These are phyloP conservation scores for Lentinula edodes DNA, from an alignment of 768 basidiomycete species.

Conservation along the genomic window DNA sequence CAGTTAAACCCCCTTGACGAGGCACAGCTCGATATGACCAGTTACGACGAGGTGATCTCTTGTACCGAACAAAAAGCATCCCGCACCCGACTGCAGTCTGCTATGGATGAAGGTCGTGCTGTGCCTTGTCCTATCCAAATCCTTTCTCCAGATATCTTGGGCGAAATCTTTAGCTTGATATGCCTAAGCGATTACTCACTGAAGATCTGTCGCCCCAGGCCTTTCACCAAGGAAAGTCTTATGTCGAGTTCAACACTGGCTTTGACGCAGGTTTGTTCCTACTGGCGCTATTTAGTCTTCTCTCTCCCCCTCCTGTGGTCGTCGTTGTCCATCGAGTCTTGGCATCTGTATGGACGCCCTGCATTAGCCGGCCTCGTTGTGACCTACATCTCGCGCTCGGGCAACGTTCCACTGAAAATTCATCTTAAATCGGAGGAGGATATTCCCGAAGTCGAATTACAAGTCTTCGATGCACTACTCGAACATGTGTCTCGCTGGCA, in stretches of 20 bases:
- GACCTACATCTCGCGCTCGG: slow-evolving; percentile 1
- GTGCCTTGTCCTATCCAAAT: neutral
- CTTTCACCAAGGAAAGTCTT: neutral
- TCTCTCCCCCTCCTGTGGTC: slow-evolving; percentile 8
- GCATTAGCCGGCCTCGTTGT: slow-evolving; percentile 2
- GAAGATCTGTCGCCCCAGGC: neutral
- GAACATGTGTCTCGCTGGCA: neutral
- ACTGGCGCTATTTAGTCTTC: neutral
- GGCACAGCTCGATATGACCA: neutral
- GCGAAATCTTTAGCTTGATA: neutral
- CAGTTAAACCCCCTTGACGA: neutral
- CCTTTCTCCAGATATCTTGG: neutral
- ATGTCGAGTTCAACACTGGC: neutral
- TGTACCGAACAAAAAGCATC: neutral
- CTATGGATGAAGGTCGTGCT: neutral
- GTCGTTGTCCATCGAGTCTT: slow-evolving; percentile 6
- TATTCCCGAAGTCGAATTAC: neutral
- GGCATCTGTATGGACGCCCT: neutral
- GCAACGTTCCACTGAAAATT: neutral
- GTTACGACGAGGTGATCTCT: neutral
- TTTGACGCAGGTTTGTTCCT: neutral
- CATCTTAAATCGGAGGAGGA: neutral
- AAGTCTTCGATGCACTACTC: neutral
- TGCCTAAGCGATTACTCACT: neutral
- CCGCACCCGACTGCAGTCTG: neutral